A percentile compares a stretch with the other conserved stretches of the same genome.
These are phyloP conservation scores for Mimosa bimucronata DNA, from an alignment of 306 rosid species.

Conservation along the genomic window DNA sequence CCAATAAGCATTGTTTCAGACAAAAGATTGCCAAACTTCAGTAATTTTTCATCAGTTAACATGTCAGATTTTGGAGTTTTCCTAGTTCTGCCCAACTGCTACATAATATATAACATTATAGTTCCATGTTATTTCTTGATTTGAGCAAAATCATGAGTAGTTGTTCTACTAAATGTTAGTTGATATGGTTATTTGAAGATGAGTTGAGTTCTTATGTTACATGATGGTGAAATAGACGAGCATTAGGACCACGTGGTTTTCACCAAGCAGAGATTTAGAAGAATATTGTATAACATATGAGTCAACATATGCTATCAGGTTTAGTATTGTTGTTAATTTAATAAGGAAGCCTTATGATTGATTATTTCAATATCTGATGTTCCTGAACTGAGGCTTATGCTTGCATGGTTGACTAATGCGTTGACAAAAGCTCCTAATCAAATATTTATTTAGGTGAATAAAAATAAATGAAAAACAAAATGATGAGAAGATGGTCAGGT, in stretches of 20 bases:
- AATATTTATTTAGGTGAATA: not conserved
- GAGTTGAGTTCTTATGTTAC: no score
- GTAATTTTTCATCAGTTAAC: not conserved
- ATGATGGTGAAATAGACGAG: not conserved
- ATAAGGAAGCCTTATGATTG: constrained; percentile 6
- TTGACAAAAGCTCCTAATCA: constrained; percentile 2
- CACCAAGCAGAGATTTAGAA: not conserved
- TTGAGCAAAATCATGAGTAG: not conserved
- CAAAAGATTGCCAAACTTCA: not conserved
- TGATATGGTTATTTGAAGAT: not conserved
- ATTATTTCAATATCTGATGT: not conserved
- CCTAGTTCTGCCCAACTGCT: not conserved
- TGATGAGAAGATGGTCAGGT: not conserved
- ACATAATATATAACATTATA: not conserved
- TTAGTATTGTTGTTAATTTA: not conserved
- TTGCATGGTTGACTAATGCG: not conserved
- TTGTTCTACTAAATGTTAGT: not conserved
- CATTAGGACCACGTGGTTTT: not conserved
- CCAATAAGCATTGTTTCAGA: not conserved
- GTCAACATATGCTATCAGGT: not conserved
- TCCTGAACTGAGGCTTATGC: not conserved
- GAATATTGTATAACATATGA: no score
- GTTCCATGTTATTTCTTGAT: not conserved
- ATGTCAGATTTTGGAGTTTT: not conserved
- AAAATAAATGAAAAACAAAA: no score